These are phyloP conservation scores for Dioszegia aurantiaca DNA, from an alignment of 768 basidiomycete species.

Conservation along the genomic window DNA sequence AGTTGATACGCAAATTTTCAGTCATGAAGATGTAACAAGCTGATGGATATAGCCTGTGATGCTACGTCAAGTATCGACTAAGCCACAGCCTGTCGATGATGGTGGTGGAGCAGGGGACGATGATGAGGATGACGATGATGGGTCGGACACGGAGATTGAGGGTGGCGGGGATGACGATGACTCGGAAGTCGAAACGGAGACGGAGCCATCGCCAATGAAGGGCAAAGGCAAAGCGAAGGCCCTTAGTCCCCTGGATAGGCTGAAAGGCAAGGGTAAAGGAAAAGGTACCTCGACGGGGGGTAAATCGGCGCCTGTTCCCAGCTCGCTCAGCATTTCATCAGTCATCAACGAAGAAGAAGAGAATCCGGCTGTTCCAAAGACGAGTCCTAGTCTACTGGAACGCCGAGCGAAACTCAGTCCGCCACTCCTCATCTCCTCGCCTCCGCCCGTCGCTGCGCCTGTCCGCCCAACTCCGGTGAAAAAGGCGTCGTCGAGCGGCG, in stretches of 20 bases:
- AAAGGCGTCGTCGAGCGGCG: background rate
- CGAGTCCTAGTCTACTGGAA: constrained; percentile 1
- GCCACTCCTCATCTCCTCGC: background rate
- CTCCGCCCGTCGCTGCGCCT: background rate
- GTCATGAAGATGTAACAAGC: constrained; percentile 10
- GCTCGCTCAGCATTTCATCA: constrained; percentile 29
- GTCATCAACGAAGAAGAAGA: constrained; percentile 37
- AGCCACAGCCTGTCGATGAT: constrained; percentile 19
- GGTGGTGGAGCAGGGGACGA: constrained; percentile 40
- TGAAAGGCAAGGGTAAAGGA: constrained; percentile 32
- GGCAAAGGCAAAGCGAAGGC: constrained; percentile 17
- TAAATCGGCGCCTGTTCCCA: background rate
- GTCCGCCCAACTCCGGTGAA: background rate
- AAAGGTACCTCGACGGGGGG: constrained; percentile 23
- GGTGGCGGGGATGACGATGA: constrained; percentile 33
- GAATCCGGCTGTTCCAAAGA: background rate
- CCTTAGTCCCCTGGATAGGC: constrained; percentile 5
- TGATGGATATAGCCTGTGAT: constrained; percentile 46
- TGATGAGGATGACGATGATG: constrained; percentile 38
- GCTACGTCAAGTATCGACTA: constrained; percentile 47
- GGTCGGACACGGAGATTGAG: constrained; percentile 23
- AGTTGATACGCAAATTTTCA: constrained; percentile 15
- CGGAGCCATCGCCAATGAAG: constrained; percentile 19
- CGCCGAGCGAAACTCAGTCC: constrained; percentile 7
- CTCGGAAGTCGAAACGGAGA: constrained; percentile 42